Percentiles rank a stretch among this genome's conserved stretches.
These are phyloP conservation scores for Penicillium fimorum DNA, from an alignment of 495 filamentous ascomycete species.

Conservation along the genomic window DNA sequence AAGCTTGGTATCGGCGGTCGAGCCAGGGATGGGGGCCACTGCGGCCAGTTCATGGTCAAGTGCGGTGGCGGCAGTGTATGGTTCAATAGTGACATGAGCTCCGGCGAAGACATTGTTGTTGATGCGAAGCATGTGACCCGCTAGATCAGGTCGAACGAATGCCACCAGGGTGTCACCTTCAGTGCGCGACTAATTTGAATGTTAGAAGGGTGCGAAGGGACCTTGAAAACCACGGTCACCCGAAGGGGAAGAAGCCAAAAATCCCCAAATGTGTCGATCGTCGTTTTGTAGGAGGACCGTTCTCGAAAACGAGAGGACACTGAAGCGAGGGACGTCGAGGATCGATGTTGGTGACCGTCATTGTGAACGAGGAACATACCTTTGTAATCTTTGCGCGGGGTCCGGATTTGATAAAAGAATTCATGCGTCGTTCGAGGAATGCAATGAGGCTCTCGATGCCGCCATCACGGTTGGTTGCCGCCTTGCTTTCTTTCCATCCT, in stretches of 20 bases:
- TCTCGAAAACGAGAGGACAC: slow-evolving; percentile 57
- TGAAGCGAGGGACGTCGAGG: slow-evolving; percentile 51
- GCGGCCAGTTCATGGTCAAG: slow-evolving; percentile 26
- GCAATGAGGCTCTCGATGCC: slow-evolving; percentile 66
- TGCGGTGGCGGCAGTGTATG: slow-evolving; percentile 25
- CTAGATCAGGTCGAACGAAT: slow-evolving; percentile 61
- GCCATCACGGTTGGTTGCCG: slow-evolving; percentile 63
- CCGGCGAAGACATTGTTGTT: slow-evolving; percentile 66
- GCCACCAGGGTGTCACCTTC: slow-evolving; percentile 69
- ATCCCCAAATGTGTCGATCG: slow-evolving; percentile 46
- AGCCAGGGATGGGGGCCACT: slow-evolving; percentile 26
- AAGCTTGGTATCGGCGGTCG: slow-evolving; percentile 45
- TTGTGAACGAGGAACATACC: slow-evolving; percentile 66
- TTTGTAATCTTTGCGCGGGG: slow-evolving; percentile 69
- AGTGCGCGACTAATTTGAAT: slow-evolving; percentile 62
- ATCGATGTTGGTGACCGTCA: slow-evolving; percentile 51
- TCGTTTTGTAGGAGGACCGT: slow-evolving; percentile 55
- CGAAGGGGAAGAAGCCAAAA: slow-evolving; percentile 38
- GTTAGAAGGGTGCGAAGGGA: slow-evolving; percentile 68
- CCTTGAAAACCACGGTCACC: slow-evolving; percentile 52
- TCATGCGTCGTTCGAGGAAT: slow-evolving; percentile 77
- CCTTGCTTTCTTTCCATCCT: slow-evolving; percentile 78
- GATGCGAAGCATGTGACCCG: slow-evolving; percentile 57
- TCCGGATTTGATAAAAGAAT: slow-evolving; percentile 51
- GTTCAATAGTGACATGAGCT: slow-evolving; percentile 54